Conservation (phyloP, 257 asterid species). For the Eucommia ulmoides region DNA sequence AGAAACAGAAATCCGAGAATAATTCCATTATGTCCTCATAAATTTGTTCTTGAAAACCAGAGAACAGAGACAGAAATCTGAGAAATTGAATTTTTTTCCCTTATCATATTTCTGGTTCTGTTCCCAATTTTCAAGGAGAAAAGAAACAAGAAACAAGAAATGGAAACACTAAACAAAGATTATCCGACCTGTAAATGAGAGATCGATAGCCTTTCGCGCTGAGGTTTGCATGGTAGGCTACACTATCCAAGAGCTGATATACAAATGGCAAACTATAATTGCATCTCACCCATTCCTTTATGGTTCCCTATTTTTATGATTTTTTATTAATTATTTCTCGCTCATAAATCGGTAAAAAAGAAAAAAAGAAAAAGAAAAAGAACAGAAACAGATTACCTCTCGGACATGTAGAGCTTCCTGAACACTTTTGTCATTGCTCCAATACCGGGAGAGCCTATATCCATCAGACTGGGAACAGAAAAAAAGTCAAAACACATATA, state of each 20-base stretch:
- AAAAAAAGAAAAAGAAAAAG: too few species aligned
- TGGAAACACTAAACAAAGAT: too few species aligned
- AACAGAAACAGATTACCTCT: conserved; percentile 9
- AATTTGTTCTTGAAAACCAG: too few species aligned
- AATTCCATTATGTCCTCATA: too few species aligned
- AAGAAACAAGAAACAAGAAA: too few species aligned
- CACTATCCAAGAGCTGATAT: background rate
- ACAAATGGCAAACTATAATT: background rate
- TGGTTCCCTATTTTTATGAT: conserved; percentile 9
- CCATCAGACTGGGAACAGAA: conserved; percentile 11
- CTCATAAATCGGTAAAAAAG: background rate
- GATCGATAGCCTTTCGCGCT: conserved; percentile 21
- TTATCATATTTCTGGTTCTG: too few species aligned
- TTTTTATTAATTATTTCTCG: background rate
- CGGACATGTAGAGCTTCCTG: conserved; percentile 26
- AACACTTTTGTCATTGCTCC: conserved; percentile 28
- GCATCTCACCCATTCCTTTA: conserved; percentile 16
- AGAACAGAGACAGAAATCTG: too few species aligned
- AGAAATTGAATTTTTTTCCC: too few species aligned
- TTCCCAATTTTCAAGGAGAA: too few species aligned
- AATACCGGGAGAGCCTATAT: conserved; percentile 11
- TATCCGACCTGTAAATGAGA: conserved; percentile 21
- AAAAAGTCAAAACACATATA: too few species aligned
- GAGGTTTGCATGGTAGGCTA: conserved; percentile 16
- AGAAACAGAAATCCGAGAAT: too few species aligned